phyloP scores from a whole-genome alignment of 495 filamentous ascomycete species.

The Neurospora sp. region DNA sequence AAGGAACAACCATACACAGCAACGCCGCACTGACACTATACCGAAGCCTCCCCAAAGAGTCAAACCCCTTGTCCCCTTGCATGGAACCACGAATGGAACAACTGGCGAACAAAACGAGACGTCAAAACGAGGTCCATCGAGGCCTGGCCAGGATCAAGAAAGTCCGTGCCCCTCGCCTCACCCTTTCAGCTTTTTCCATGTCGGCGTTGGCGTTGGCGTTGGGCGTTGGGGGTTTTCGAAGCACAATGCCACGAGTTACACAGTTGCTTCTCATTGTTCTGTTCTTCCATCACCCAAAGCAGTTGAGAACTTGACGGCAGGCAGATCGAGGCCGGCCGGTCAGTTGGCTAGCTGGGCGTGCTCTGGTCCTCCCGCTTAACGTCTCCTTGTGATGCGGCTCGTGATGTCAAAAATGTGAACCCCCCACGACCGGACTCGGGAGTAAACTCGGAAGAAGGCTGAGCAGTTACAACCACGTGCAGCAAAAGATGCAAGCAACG shows the following conservation, averaged over 20 bases:
- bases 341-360: too few species aligned
- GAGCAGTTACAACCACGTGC: background rate
- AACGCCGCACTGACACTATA: background rate
- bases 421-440: background rate
- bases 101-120: background rate
- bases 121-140: background rate
- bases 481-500: background rate
- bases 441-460: background rate
- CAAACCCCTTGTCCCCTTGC: background rate
- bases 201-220: background rate
- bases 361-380: too few species aligned
- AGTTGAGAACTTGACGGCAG: background rate
- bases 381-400: too few species aligned
- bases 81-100: background rate
- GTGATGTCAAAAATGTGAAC: too few species aligned
- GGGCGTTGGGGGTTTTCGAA: background rate
- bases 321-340: too few species aligned
- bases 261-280: background rate
- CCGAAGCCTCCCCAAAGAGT: background rate
- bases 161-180: background rate
- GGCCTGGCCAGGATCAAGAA: background rate
- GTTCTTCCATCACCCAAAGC: background rate
- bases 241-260: background rate
- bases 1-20: background rate
- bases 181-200: background rate